Percentiles rank a stretch among this genome's conserved stretches.
Conservation (phyloP, 2,329 filamentous ascomycete species). For the Lecanicillium sp. region DNA sequence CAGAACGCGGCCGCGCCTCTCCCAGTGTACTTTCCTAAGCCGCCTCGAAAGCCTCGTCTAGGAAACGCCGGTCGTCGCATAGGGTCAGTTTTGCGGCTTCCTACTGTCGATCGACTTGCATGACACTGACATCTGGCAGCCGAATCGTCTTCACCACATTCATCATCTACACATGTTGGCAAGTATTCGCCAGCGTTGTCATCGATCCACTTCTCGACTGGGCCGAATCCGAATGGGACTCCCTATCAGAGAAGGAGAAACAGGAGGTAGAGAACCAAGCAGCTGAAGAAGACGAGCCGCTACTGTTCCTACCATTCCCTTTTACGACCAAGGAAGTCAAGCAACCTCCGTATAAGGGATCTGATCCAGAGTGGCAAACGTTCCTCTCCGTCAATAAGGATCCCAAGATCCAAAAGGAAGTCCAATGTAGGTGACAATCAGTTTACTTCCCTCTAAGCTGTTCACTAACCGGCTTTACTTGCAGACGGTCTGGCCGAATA, state of each 20-base stretch:
- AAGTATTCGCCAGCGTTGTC: slow-evolving; percentile 37
- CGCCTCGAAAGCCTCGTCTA: slow-evolving; percentile 5
- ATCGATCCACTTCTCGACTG: slow-evolving; percentile 36
- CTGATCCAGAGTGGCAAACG: slow-evolving; percentile 56
- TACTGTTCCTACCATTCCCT: slow-evolving; percentile 54
- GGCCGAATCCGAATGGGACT: slow-evolving; percentile 33
- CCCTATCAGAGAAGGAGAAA: slow-evolving; percentile 35
- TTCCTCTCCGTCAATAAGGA: slow-evolving; percentile 54
- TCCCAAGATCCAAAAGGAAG: slow-evolving; percentile 33
- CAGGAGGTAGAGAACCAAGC: slow-evolving; percentile 31
- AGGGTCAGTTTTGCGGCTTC: slow-evolving; percentile 16
- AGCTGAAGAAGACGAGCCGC: slow-evolving; percentile 34
- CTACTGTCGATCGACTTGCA: background rate
- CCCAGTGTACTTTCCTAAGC: slow-evolving; percentile 25
- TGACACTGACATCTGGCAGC: slow-evolving; percentile 5
- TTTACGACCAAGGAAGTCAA: slow-evolving; percentile 44
- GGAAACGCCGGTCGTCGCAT: slow-evolving; percentile 17
- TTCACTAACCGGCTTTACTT: background rate
- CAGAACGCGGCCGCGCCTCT: slow-evolving; percentile 15
- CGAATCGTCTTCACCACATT: slow-evolving; percentile 21
- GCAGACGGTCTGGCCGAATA: slow-evolving; percentile 29
- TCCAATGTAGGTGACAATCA: slow-evolving; percentile 34
- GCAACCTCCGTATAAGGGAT: slow-evolving; percentile 42
- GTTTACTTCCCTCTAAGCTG: too few species aligned
- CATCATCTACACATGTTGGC: slow-evolving; percentile 29